Evolutionary conservation across 352 stramenopile genomes (phyloP), one percentile per base, ranked within the genome.

Genomic region (Phytophthora fragariaefolia): DNA sequence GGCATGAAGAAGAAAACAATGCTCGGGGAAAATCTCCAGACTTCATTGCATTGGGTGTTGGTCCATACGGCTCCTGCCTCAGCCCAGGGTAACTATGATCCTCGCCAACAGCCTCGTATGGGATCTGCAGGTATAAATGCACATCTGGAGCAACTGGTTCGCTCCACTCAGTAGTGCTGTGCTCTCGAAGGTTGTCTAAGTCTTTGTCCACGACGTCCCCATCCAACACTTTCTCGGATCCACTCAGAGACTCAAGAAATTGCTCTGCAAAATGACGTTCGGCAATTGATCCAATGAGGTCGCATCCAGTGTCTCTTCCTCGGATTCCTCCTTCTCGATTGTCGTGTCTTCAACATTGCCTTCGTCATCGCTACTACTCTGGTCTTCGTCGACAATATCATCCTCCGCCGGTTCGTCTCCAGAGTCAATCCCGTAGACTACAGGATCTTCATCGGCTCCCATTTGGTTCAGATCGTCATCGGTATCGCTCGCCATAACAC

Each of bases 1-100:
- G 20, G 45, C 30, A 55, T 49, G 43, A 62, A 62, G 15, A 38
- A 53, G 43, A 63, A 48, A 4, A 54, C 53, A 5, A 63, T 6
- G 10, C 32, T n/a, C 15, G 32, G 10, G 28, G 40, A 18, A 30
- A 54, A 63, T 54, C 30, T 18, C 28, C 55, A 38, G 20, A 48
- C 27, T 58, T 49, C 22, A 58, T 58, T 58, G 34, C 36, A 12
- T 50, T 17, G 10, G 23, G 36, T 26, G 36, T 48, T 20, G 28
- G 30, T 1, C 28, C 42, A 27, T 15, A 48, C 15, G 22, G 43
- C 8, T 55, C 30, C 1, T 63, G 40, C 17, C 20, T 18, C 28
- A 55, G 1, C 6, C 42, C 55, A 6, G 43, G 55, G 20, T 55
- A 63, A 15, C 43, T 63, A 38, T 54, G 15, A 10, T 40, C 12